Percentiles rank a stretch among this genome's conserved stretches.
Evolutionary conservation across 2,329 filamentous ascomycete genomes (phyloP).

Genomic region (Biscogniauxia mediterranea): DNA sequence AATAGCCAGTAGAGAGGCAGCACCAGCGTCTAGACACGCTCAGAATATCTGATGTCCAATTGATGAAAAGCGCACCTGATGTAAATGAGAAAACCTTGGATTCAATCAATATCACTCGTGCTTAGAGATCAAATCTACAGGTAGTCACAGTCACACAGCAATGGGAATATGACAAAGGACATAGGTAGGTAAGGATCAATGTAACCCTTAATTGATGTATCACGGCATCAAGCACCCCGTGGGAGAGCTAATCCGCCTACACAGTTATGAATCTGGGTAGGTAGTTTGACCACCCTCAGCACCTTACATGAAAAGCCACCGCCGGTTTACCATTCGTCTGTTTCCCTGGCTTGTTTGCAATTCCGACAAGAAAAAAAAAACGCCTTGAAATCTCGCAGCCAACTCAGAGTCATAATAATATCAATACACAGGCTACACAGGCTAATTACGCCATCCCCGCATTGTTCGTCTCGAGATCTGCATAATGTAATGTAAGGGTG

Average conservation of each 20-base stretch:
- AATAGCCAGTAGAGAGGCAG: too few relatives aligned
- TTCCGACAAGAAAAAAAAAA: constrained; percentile 28
- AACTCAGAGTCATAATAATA: constrained; percentile 10
- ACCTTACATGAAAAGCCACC: constrained; percentile 13
- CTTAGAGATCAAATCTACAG: too few relatives aligned
- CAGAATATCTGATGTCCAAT: too few relatives aligned
- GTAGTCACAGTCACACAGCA: too few relatives aligned
- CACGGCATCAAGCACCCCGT: constrained; percentile 4
- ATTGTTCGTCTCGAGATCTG: constrained; percentile 53
- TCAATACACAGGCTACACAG: constrained; percentile 1
- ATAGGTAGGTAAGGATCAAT: constrained; percentile 5
- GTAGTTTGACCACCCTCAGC: constrained; percentile 7
- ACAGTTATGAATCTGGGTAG: not conserved
- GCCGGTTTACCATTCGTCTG: constrained; percentile 12
- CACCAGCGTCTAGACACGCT: too few relatives aligned
- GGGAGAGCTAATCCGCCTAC: constrained; percentile 8
- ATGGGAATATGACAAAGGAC: too few relatives aligned
- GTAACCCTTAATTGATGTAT: constrained; percentile 16
- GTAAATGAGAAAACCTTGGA: too few relatives aligned
- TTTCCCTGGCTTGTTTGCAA: constrained; percentile 18
- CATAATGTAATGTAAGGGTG: constrained; percentile 60
- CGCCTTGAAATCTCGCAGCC: constrained; percentile 15
- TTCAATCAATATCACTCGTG: too few relatives aligned
- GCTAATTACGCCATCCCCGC: constrained; percentile 15
- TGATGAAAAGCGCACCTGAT: too few relatives aligned